phyloP scores from a whole-genome alignment of 2,329 filamentous ascomycete genomes.

The Botrytis fabae region DNA sequence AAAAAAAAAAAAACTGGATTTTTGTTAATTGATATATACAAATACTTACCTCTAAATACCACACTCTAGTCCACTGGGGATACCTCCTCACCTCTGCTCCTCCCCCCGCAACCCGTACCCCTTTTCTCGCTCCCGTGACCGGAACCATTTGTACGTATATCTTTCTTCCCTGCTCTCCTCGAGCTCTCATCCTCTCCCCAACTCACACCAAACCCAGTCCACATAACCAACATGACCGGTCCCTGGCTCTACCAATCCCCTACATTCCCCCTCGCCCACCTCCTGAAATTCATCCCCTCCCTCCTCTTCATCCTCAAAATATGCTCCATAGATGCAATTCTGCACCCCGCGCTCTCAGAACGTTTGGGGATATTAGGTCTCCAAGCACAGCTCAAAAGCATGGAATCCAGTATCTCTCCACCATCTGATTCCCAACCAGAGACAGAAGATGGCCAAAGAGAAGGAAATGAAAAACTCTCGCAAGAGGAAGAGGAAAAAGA shows the following conservation, averaged over 20 bases:
- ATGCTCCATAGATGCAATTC: background rate
- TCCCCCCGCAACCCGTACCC: background rate
- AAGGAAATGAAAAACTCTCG: background rate
- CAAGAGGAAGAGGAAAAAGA: too few relatives aligned
- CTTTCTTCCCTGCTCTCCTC: background rate
- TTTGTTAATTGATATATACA: background rate
- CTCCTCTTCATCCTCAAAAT: constrained; percentile 17
- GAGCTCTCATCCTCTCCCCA: background rate
- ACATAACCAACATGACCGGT: background rate
- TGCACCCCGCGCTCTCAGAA: background rate
- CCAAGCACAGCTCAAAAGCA: background rate
- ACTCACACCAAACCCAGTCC: background rate
- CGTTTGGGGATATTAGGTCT: background rate
- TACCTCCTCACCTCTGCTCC: constrained; percentile 7
- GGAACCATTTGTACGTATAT: constrained; percentile 2
- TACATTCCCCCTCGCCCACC: background rate
- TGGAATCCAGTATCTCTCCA: background rate
- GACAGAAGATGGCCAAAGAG: background rate
- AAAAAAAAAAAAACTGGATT: background rate
- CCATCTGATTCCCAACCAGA: background rate
- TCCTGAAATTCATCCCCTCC: constrained; percentile 3
- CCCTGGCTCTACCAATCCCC: constrained; percentile 12
- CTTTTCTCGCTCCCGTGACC: constrained; percentile 9
- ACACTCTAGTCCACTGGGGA: background rate
- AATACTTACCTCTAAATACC: background rate